phyloP scores from a whole-genome alignment of 2,329 filamentous ascomycete species.

The Aspergillus costaricaensis region DNA sequence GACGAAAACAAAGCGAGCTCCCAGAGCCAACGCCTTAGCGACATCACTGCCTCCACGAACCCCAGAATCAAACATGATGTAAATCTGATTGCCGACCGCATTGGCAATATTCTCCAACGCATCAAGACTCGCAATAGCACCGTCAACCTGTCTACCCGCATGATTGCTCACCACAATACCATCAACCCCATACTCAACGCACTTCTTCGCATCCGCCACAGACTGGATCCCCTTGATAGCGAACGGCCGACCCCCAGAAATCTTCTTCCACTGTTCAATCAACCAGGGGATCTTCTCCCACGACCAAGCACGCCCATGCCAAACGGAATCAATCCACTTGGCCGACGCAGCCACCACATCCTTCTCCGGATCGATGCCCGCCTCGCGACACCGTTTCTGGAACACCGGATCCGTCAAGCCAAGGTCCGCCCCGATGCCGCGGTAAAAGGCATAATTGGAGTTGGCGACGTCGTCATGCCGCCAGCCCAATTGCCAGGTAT shows the following conservation, averaged over 20 bases:
- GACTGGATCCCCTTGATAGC: slow-evolving; percentile 72
- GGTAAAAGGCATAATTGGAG: slow-evolving; percentile 65
- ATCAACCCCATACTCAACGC: slow-evolving; percentile 62
- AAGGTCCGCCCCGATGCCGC: slow-evolving; percentile 58
- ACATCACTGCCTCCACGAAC: slow-evolving; percentile 60
- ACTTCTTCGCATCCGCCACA: slow-evolving; percentile 62
- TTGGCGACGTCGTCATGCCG: slow-evolving; percentile 59
- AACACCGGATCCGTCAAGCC: slow-evolving; percentile 64
- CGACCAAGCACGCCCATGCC: slow-evolving; percentile 63
- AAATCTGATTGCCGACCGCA: slow-evolving; percentile 53
- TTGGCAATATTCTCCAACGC: slow-evolving; percentile 60
- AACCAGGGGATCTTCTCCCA: slow-evolving; percentile 70
- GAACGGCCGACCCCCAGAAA: slow-evolving; percentile 59
- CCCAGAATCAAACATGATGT: slow-evolving; percentile 64
- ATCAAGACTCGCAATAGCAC: slow-evolving; percentile 61
- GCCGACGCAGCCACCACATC: slow-evolving; percentile 58
- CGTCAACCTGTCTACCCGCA: slow-evolving; percentile 67
- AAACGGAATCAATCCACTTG: slow-evolving; percentile 66
- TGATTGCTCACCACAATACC: slow-evolving; percentile 72
- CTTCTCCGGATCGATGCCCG: slow-evolving; percentile 55
- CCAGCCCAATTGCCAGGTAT: slow-evolving; percentile 67
- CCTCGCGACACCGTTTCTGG: slow-evolving; percentile 53
- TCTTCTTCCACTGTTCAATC: slow-evolving; percentile 58
- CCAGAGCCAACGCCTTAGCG: slow-evolving; percentile 62
- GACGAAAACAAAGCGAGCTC: slow-evolving; percentile 64